Percentiles rank a stretch among this genome's conserved stretches.
Conservation (phyloP, 331 rosid genomes). For the Prunus yedoensis region DNA sequence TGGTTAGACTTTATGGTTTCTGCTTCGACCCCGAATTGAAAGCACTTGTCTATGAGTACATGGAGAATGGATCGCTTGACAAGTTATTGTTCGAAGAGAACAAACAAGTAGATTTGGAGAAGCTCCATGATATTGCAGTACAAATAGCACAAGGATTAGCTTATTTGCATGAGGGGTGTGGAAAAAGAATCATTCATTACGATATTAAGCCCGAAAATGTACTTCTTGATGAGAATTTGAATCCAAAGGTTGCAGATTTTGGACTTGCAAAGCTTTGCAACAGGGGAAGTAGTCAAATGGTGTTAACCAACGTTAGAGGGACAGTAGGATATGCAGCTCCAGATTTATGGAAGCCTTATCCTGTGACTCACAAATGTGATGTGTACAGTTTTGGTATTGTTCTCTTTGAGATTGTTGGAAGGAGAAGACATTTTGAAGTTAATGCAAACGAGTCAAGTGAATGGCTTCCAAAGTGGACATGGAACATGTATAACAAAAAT, state of each 20-base stretch:
- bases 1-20: constrained; percentile 54
- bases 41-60: constrained; percentile 58
- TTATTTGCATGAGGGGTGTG: constrained; percentile 58
- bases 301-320: constrained; percentile 46
- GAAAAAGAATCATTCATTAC: constrained; percentile 52
- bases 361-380: constrained; percentile 47
- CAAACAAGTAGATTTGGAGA: constrained; percentile 27
- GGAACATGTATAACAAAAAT: constrained; percentile 53
- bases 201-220: constrained; percentile 65
- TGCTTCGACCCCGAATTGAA: constrained; percentile 35
- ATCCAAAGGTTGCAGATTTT: constrained; percentile 66
- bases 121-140: constrained; percentile 47
- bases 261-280: constrained; percentile 57
- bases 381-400: constrained; percentile 69
- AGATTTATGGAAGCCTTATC: constrained; percentile 55
- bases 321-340: constrained; percentile 72
- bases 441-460: constrained; percentile 32
- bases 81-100: constrained; percentile 36
- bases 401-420: constrained; percentile 55
- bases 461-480: constrained; percentile 59
- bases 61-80: constrained; percentile 50
- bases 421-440: constrained; percentile 44
- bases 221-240: constrained; percentile 44
- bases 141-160: constrained; percentile 59
- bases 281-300: constrained; percentile 32